Percentiles rank a stretch among this genome's conserved stretches.
These are phyloP conservation scores for Botrytis aclada DNA, from an alignment of 2,329 filamentous ascomycete genomes.

Conservation along the genomic window DNA sequence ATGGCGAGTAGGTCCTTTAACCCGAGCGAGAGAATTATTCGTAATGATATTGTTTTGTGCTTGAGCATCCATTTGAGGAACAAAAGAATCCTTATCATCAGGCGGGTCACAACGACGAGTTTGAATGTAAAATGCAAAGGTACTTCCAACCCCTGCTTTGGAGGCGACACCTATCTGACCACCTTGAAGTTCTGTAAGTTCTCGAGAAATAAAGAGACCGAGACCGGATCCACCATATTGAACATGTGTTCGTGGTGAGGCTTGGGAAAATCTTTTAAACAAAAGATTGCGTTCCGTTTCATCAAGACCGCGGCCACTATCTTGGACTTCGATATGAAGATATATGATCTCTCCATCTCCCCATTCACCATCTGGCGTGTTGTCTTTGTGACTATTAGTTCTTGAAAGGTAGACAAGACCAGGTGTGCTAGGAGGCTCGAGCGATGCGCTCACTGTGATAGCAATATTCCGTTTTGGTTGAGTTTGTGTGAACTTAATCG, in stretches of 20 bases:
- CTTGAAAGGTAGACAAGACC: slow-evolving; percentile 24
- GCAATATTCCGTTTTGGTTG: slow-evolving; percentile 56
- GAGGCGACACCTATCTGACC: slow-evolving; percentile 74
- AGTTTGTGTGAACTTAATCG: slow-evolving; percentile 74
- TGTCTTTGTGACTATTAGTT: slow-evolving; percentile 34
- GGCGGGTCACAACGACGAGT: slow-evolving; percentile 22
- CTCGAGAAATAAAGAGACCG: slow-evolving; percentile 74
- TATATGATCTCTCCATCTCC: slow-evolving; percentile 68
- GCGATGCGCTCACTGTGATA: slow-evolving; percentile 38
- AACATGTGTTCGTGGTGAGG: slow-evolving; percentile 70
- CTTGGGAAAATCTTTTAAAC: slow-evolving; percentile 73
- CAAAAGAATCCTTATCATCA: neutral
- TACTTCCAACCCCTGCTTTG: slow-evolving; percentile 66
- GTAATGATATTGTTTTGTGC: slow-evolving; percentile 6
- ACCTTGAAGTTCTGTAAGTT: slow-evolving; percentile 76
- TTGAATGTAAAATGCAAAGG: slow-evolving; percentile 70
- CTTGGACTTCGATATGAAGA: slow-evolving; percentile 69
- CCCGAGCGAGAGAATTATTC: slow-evolving; percentile 10
- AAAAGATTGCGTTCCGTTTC: slow-evolving; percentile 69
- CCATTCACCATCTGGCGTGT: slow-evolving; percentile 49
- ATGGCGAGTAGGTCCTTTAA: slow-evolving; percentile 2
- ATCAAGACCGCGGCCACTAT: slow-evolving; percentile 72
- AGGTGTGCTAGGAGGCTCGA: slow-evolving; percentile 16
- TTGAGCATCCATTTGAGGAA: slow-evolving; percentile 12
- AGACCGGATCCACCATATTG: slow-evolving; percentile 78